Percentiles rank a stretch among this genome's conserved stretches.
These are phyloP conservation scores for Clonostachys solani DNA, from an alignment of 2,329 filamentous ascomycete species.

Conservation along the genomic window DNA sequence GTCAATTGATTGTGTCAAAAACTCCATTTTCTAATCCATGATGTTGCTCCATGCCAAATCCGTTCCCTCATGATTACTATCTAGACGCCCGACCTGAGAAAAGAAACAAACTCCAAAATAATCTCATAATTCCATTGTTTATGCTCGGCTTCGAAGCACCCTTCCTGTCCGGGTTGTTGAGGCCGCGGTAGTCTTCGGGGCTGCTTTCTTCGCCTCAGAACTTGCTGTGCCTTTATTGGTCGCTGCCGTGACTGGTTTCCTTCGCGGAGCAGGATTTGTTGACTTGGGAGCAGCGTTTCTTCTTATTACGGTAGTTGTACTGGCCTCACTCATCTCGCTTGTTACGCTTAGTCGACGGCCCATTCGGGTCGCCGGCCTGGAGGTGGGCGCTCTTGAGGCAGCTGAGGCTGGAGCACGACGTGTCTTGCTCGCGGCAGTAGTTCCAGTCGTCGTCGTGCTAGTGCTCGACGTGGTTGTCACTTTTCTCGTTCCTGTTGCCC, in stretches of 20 bases:
- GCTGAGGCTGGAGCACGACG: constrained; percentile 26
- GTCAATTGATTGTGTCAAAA: not conserved
- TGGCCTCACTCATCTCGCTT: constrained; percentile 61
- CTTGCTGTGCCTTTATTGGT: constrained; percentile 46
- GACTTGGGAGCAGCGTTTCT: constrained; percentile 37
- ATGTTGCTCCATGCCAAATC: not conserved
- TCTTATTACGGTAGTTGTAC: constrained; percentile 60
- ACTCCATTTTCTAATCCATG: not conserved
- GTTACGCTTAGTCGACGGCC: constrained; percentile 50
- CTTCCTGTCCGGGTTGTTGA: constrained; percentile 42
- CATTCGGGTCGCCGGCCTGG: constrained; percentile 38
- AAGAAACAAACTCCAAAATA: constrained; percentile 2
- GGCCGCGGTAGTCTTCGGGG: constrained; percentile 30
- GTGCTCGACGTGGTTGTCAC: constrained; percentile 36
- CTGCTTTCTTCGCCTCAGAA: constrained; percentile 43
- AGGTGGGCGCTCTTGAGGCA: constrained; percentile 26
- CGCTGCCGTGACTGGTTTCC: constrained; percentile 46
- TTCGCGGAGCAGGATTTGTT: constrained; percentile 34
- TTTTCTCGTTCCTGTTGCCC: constrained; percentile 42
- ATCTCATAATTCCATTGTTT: not conserved
- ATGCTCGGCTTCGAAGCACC: constrained; percentile 51
- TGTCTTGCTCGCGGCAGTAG: constrained; percentile 23
- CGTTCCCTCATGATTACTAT: not conserved
- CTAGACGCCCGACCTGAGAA: not conserved
- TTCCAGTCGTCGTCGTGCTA: constrained; percentile 32